Conservation (phyloP, 78 protist species). For the Chrysochromulina tobinii region DNA sequence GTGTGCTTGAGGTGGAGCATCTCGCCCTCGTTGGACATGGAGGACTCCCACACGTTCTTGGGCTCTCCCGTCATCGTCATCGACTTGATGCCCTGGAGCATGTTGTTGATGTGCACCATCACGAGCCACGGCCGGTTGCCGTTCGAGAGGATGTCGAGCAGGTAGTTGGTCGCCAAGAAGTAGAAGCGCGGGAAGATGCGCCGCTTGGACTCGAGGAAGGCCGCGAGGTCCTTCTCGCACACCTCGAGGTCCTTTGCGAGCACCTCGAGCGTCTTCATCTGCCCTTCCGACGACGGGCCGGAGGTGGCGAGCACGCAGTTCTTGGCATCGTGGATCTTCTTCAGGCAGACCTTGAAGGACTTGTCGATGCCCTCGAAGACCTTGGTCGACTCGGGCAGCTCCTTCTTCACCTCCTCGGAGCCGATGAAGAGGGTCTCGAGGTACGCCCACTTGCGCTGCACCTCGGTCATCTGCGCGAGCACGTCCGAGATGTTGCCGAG, state of each 20-base stretch:
- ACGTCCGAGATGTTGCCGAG: slow-evolving; percentile 39
- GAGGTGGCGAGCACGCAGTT: slow-evolving; percentile 31
- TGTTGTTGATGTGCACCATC: slow-evolving; percentile 34
- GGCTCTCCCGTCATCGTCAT: neutral
- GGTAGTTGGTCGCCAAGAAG: slow-evolving; percentile 52
- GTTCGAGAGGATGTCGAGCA: slow-evolving; percentile 65
- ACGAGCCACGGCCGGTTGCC: neutral
- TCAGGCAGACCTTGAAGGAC: neutral
- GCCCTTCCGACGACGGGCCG: slow-evolving; percentile 7
- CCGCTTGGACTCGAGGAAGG: slow-evolving; percentile 63
- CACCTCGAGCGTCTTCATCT: slow-evolving; percentile 1
- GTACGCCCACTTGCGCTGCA: slow-evolving; percentile 64
- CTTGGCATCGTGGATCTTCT: neutral
- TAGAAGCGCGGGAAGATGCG: slow-evolving; percentile 66
- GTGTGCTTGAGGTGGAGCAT: neutral
- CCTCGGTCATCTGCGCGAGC: slow-evolving; percentile 29
- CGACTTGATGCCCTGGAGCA: slow-evolving; percentile 25
- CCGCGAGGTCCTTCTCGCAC: slow-evolving; percentile 62
- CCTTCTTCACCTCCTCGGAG: slow-evolving; percentile 60
- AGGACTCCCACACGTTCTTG: neutral
- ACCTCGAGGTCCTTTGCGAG: neutral
- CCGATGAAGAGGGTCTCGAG: slow-evolving; percentile 60
- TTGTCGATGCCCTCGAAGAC: slow-evolving; percentile 48
- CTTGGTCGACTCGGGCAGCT: slow-evolving; percentile 61
- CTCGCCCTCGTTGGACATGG: neutral